Percentiles rank a stretch among this genome's conserved stretches.
Evolutionary conservation across 2,329 filamentous ascomycete genomes (phyloP).

Genomic region (Podosphaera xanthii): DNA sequence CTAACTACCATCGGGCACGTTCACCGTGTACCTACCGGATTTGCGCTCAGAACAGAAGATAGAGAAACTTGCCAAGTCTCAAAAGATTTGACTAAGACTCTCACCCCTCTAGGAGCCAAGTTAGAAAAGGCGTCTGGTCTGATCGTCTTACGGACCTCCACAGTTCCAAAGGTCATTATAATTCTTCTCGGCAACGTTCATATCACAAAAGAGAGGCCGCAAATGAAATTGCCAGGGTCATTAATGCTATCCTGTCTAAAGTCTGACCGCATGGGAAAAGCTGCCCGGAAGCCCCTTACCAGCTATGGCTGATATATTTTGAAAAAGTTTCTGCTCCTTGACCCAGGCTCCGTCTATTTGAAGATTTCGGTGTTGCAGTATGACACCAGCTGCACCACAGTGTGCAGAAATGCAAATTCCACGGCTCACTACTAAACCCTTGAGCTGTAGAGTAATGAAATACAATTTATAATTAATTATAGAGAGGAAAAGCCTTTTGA

Average conservation of each 20-base stretch:
- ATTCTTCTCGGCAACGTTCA: neutral
- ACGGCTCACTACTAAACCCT: too few species aligned
- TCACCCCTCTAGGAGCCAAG: neutral
- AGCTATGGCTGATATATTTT: neutral
- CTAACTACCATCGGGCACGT: neutral
- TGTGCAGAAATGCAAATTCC: neutral
- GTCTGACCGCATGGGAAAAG: neutral
- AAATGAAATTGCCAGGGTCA: neutral
- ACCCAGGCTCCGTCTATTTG: neutral
- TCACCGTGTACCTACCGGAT: neutral
- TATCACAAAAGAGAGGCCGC: neutral
- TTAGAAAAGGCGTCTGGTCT: neutral
- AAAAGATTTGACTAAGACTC: neutral
- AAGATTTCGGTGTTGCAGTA: neutral
- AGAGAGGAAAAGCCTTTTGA: too few species aligned
- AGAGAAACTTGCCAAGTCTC: neutral
- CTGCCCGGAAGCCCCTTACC: neutral
- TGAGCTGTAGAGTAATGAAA: too few species aligned
- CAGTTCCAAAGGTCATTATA: neutral
- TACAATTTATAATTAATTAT: too few species aligned
- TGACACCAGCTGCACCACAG: neutral
- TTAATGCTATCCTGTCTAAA: neutral
- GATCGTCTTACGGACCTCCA: neutral
- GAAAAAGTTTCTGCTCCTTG: neutral
- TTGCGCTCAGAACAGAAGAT: neutral